Evolutionary conservation across 352 stramenopile species (phyloP).

Genomic region (Phytophthora meadii): DNA sequence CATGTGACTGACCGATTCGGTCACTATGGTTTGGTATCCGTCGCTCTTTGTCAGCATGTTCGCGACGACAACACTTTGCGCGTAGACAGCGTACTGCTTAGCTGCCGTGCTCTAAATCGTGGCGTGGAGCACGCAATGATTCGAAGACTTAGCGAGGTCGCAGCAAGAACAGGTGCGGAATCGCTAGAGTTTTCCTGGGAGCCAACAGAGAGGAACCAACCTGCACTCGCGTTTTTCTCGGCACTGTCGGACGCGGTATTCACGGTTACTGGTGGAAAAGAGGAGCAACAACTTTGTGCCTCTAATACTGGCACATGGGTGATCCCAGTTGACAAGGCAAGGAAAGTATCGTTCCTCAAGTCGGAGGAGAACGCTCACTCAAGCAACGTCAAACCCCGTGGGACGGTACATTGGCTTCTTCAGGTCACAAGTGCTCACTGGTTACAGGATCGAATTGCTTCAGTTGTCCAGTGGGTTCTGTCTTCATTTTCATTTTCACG

Average conservation of each 20-base stretch:
- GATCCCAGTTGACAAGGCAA: conserved; percentile 31
- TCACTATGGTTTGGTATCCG: conserved; percentile 76
- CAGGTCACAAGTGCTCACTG: background rate
- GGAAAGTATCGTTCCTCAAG: conserved; percentile 40
- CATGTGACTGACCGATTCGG: conserved; percentile 78
- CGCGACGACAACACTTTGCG: conserved; percentile 17
- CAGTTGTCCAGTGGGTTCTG: conserved; percentile 21
- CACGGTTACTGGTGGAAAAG: background rate
- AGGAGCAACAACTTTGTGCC: conserved; percentile 10
- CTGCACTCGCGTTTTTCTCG: conserved; percentile 62
- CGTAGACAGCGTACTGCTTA: conserved; percentile 74
- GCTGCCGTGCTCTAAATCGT: conserved; percentile 73
- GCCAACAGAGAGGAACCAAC: conserved; percentile 71
- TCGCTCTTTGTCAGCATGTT: conserved; percentile 42
- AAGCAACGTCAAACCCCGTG: background rate
- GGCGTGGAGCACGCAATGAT: conserved; percentile 77
- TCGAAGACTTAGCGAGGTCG: conserved; percentile 50
- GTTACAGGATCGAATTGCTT: conserved; percentile 15
- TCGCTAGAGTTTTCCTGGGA: conserved; percentile 59
- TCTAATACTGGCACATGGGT: conserved; percentile 26
- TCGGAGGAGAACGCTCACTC: conserved; percentile 8
- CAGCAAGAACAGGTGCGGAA: conserved; percentile 12
- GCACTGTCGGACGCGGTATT: conserved; percentile 35
- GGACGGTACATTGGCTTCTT: conserved; percentile 10
- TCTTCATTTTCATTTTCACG: conserved; percentile 20